Evolutionary conservation across 129 eudicot genomes (phyloP), one percentile per base, ranked within the genome.

Genomic region (Flaveria trinervia): DNA sequence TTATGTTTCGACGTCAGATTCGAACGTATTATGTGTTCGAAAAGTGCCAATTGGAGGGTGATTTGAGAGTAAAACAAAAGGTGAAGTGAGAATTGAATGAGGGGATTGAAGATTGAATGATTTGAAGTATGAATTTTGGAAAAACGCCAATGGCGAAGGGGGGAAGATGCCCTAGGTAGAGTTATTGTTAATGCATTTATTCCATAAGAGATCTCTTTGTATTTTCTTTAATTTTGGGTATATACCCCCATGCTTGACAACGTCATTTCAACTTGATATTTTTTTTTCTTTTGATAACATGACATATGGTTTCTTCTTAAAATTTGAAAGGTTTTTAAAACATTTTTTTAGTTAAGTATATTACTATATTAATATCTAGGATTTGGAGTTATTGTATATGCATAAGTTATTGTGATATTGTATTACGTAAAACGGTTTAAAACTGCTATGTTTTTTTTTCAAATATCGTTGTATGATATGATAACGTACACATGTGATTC

Each of bases 81-180:
- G 25, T 28, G 26, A n/a, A 36, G n/a, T 23, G 78, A 74, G 78
- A 26, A 74, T 17, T 59, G 45, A 74, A 60, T 43, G 74, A 76
- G 54, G 54, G 16, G 41, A 41, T 30, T 36, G 25, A 14, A 7
- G 64, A 48, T 64, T 49, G 49, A 65, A 65, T 28, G 61, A 22
- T 74, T 36, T 43, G 20, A 74, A 18, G 78, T 45, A 74, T 57
- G 72, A 46, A 41, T 45, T 75, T 61, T 11, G 30, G 62, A 17
- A 23, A 25, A 75, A 64, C 55, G 81, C 55, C 68, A 68, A 67
- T 77, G 81, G 68, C 56, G 74, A 65, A 49, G 17, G 60, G 56
- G 57, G 20, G 79, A 51, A 36, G 73, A 66, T 77, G 81, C 81
- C 81, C 81, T 77, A 77, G 79, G 36, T 33, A 64, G 80, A 67